Evolutionary conservation across 345 rosid genomes (phyloP).

Genomic region (Bruguiera parviflora): DNA sequence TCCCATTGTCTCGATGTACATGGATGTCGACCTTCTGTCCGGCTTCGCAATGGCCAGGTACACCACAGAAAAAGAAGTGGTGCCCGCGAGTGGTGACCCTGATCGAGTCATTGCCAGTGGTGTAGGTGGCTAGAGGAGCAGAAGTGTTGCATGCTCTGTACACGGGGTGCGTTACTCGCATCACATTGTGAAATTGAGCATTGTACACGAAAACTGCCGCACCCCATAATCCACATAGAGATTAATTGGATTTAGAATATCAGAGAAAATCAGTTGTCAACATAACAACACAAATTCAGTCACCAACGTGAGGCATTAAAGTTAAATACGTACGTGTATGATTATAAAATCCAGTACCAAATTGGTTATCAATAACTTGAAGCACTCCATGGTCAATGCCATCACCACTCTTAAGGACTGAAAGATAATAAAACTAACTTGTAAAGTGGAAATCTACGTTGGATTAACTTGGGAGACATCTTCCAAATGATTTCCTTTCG

Average conservation of each 20-base stretch:
- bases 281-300: too few species aligned
- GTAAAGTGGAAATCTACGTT: too few species aligned
- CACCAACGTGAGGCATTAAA: too few species aligned
- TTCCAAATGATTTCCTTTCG: too few species aligned
- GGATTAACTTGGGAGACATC: too few species aligned
- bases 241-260: not conserved
- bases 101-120: slow-evolving; percentile 84
- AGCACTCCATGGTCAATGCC: too few species aligned
- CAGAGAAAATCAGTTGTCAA: too few species aligned
- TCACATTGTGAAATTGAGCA: slow-evolving; percentile 84
- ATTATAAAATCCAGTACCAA: too few species aligned
- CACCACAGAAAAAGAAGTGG: slow-evolving; percentile 87
- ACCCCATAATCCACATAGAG: not conserved
- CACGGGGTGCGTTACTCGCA: slow-evolving; percentile 76
- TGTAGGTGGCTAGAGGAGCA: slow-evolving; percentile 76
- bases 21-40: slow-evolving; percentile 93
- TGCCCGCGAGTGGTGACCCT: slow-evolving; percentile 66
- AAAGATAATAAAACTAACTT: too few species aligned
- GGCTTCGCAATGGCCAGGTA: slow-evolving; percentile 81
- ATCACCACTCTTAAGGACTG: too few species aligned
- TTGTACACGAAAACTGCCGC: slow-evolving; percentile 64
- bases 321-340: too few species aligned
- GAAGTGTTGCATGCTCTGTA: slow-evolving; percentile 70
- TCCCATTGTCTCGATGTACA: slow-evolving; percentile 34
- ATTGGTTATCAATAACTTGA: too few species aligned